Evolutionary conservation across 495 filamentous ascomycete species (phyloP), one percentile per base, ranked within the genome.

Genomic region (Xylaria sp.): DNA sequence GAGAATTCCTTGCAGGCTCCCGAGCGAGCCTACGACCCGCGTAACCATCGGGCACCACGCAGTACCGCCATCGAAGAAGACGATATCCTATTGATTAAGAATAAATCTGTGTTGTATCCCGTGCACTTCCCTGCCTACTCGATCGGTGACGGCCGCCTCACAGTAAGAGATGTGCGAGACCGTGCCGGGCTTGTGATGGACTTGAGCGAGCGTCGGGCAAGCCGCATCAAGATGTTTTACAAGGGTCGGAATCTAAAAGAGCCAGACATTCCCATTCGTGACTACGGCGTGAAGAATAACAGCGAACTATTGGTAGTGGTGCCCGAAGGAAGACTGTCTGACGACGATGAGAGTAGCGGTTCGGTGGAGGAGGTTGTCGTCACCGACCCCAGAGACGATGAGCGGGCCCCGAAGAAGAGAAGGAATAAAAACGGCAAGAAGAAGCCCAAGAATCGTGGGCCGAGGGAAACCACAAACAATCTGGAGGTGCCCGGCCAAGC

Each of bases 101-200:
- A 93, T 81, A 90, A 89, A 72, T 86, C 88, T 62, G 81, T 88
- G 62, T 90, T 87, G n/a, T 93, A 94, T 76, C 89, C 90, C 0
- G 84, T 93, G 19, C 90, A 92, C 72, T 97, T 97, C 79, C 91
- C 91, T 1, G 88, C 93, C 6, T 95, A 91, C 76, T 90, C 90
- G 41, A 97, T 97, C 79, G 89, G 89, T 64, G 92, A 95, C 74
- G 93, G 93, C 1, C 85, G 87, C 63, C 82, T 97, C 62, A 88
- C 84, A 21, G 89, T 97, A 46, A 82, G 87, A 59, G 89, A 91
- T 65, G 82, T 97, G 43, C 84, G 90, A 33, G 83, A 88, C 41
- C 86, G 87, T 7, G 92, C 90, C 12, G 90, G 89, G 26, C 81
- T 88, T 67, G 84, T 91, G 67, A 85, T 91, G 72, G 86, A 87